These are phyloP conservation scores for Rhizoclosmatium globosum DNA, from an alignment of 192 early-diverging fungal species.

Conservation along the genomic window DNA sequence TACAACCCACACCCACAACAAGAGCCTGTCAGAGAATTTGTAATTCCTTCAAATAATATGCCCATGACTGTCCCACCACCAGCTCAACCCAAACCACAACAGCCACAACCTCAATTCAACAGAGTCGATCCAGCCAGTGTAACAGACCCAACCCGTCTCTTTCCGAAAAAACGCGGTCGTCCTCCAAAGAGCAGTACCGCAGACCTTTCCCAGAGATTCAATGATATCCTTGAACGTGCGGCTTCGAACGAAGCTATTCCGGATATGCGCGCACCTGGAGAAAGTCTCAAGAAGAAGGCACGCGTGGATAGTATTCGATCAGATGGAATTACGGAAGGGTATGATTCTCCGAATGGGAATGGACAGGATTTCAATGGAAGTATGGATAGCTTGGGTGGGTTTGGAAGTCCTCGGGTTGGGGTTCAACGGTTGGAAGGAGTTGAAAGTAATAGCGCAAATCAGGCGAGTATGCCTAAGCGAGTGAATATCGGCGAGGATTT, in stretches of 20 bases:
- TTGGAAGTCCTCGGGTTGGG: background rate
- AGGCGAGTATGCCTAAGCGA: background rate
- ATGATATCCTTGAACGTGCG: background rate
- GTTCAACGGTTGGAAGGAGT: background rate
- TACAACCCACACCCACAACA: background rate
- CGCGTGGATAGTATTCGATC: background rate
- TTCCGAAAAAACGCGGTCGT: slow-evolving; percentile 15
- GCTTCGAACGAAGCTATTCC: background rate
- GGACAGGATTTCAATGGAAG: background rate
- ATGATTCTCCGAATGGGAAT: background rate
- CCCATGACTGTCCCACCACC: background rate
- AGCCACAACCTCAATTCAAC: background rate
- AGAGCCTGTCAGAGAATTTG: background rate
- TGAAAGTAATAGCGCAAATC: background rate
- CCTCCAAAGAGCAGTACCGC: background rate
- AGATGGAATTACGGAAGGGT: too few species aligned
- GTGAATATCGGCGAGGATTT: slow-evolving; percentile 27
- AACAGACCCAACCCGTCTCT: background rate
- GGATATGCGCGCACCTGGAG: background rate
- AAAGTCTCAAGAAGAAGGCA: background rate
- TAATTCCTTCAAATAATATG: background rate
- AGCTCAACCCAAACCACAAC: background rate
- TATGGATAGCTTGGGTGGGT: background rate
- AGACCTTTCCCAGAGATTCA: too few species aligned
- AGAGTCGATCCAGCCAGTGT: background rate